A percentile compares a stretch with the other conserved stretches of the same genome.
Evolutionary conservation across 2,329 filamentous ascomycete genomes (phyloP).

Genomic region (Ophiostoma fasciatum): DNA sequence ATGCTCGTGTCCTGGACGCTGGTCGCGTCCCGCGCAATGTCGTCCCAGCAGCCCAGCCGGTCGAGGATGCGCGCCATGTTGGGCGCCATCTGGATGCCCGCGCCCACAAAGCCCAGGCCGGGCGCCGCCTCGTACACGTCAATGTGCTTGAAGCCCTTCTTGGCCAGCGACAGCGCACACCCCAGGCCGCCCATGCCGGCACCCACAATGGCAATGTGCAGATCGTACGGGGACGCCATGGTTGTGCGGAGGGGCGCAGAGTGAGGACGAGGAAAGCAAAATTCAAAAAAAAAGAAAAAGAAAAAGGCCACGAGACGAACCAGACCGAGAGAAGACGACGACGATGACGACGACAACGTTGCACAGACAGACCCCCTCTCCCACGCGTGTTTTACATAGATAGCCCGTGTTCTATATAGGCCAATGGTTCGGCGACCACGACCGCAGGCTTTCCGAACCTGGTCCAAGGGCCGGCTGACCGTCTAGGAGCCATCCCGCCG

Average conservation of each 20-base stretch:
- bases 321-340: background rate
- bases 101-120: slow-evolving; percentile 66
- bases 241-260: too few species aligned
- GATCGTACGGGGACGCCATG: slow-evolving; percentile 17
- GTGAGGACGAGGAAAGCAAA: background rate
- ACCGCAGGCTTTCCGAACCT: too few species aligned
- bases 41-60: slow-evolving; percentile 54
- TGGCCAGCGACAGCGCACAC: slow-evolving; percentile 56
- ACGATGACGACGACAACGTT: too few species aligned
- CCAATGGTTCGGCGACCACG: too few species aligned
- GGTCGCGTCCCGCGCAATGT: slow-evolving; percentile 56
- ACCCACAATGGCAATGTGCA: slow-evolving; percentile 20
- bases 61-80: slow-evolving; percentile 70
- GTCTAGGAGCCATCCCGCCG: too few species aligned
- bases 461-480: too few species aligned
- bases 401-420: too few species aligned
- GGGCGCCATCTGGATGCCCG: slow-evolving; percentile 71
- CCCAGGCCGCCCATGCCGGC: slow-evolving; percentile 65
- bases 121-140: slow-evolving; percentile 61
- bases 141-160: slow-evolving; percentile 60
- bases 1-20: slow-evolving; percentile 59
- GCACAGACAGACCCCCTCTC: background rate
- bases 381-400: too few species aligned
- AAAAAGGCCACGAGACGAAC: background rate
- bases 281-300: background rate